phyloP scores from a whole-genome alignment of 768 basidiomycete genomes.

The Podaxis pistillaris region DNA sequence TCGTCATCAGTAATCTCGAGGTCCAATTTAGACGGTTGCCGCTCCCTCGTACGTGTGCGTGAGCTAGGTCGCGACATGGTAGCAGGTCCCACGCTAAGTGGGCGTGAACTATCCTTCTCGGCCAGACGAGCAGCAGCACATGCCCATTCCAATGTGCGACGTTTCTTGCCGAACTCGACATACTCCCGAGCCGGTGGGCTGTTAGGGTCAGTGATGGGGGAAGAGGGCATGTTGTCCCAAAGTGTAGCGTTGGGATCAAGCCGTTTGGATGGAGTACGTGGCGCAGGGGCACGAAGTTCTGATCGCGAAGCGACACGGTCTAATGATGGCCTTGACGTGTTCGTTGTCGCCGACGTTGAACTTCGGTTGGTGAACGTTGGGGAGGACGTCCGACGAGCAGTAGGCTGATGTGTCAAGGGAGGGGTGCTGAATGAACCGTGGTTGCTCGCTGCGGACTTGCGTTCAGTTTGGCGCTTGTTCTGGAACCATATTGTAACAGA shows the following conservation, averaged over 20 bases:
- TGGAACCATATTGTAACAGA: constrained; percentile 84
- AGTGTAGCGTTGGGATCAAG: constrained; percentile 37
- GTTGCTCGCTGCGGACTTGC: constrained; percentile 49
- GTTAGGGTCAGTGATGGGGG: constrained; percentile 53
- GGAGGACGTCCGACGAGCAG: constrained; percentile 26
- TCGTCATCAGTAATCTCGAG: constrained; percentile 62
- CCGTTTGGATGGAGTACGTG: constrained; percentile 39
- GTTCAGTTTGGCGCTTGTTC: constrained; percentile 74
- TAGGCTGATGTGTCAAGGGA: constrained; percentile 18
- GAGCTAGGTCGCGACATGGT: constrained; percentile 13
- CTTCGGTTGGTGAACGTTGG: constrained; percentile 29
- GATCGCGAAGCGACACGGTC: constrained; percentile 58
- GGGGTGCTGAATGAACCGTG: constrained; percentile 23
- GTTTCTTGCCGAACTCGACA: constrained; percentile 45
- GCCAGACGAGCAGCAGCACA: constrained; percentile 59
- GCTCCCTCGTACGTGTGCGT: constrained; percentile 13
- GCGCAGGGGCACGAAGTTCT: constrained; percentile 41
- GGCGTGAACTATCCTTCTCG: constrained; percentile 36
- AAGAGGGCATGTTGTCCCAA: constrained; percentile 63
- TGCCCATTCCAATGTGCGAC: constrained; percentile 69
- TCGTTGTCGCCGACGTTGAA: constrained; percentile 20
- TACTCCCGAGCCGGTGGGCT: constrained; percentile 50
- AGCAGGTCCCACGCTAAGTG: constrained; percentile 4
- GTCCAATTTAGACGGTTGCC: constrained; percentile 20
- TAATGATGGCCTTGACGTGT: constrained; percentile 44